Percentiles rank a stretch among this genome's conserved stretches.
Conservation (phyloP, 331 rosid genomes). For the Stylosanthes scabra region DNA sequence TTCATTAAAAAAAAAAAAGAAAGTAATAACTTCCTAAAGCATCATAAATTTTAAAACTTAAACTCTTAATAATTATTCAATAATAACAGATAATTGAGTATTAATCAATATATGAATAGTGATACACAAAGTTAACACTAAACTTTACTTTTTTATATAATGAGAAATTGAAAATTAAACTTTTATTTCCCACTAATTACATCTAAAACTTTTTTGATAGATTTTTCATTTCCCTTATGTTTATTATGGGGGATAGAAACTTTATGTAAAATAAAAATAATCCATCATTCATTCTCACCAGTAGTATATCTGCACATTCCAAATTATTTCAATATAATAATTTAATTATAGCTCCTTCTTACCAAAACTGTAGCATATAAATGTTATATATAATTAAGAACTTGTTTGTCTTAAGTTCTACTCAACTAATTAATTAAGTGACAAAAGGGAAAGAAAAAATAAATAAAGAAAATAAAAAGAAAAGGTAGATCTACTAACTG, state of each 20-base stretch:
- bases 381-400: background rate
- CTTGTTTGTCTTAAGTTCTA: constrained; percentile 35
- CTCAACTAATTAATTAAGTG: constrained; percentile 38
- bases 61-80: background rate
- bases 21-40: too few species aligned
- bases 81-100: background rate
- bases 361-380: background rate
- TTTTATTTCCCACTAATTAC: background rate
- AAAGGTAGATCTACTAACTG: constrained; percentile 27
- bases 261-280: background rate
- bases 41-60: too few species aligned
- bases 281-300: background rate
- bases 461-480: constrained; percentile 11
- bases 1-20: background rate
- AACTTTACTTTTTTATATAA: background rate
- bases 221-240: background rate
- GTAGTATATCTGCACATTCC: background rate
- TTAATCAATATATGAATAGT: background rate
- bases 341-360: background rate
- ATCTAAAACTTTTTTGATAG: background rate
- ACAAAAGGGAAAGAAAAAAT: constrained; percentile 4
- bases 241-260: background rate
- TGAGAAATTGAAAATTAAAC: background rate
- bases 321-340: background rate
- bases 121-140: background rate